Conservation (phyloP, 2,329 filamentous ascomycete genomes). For the Coniochaeta sp. region DNA sequence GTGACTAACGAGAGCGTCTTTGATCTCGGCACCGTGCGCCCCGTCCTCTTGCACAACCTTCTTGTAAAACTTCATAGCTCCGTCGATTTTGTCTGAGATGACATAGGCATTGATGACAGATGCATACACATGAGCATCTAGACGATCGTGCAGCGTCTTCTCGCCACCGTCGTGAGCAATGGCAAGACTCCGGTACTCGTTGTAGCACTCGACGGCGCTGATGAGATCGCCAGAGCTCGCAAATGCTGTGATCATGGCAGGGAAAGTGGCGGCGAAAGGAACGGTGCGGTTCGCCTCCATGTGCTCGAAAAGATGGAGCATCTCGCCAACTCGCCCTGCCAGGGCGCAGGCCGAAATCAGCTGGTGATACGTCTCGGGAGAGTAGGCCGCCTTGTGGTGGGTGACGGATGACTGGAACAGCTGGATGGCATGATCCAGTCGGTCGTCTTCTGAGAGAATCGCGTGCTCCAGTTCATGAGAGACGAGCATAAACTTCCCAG, state of each 20-base stretch:
- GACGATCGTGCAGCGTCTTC: conserved; percentile 59
- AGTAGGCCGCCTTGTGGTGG: conserved; percentile 57
- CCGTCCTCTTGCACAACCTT: conserved; percentile 63
- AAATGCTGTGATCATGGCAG: conserved; percentile 92
- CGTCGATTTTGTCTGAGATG: conserved; percentile 69
- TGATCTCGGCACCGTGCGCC: conserved; percentile 53
- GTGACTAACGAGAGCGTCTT: conserved; percentile 62
- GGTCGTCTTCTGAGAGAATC: conserved; percentile 80
- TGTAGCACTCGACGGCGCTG: conserved; percentile 90
- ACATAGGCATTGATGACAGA: conserved; percentile 88
- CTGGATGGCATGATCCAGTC: conserved; percentile 76
- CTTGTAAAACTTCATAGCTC: conserved; percentile 77
- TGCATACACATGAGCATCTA: conserved; percentile 82
- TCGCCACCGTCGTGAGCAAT: conserved; percentile 73
- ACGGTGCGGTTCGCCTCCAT: conserved; percentile 74
- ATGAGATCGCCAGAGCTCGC: conserved; percentile 72
- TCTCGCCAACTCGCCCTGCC: conserved; percentile 73
- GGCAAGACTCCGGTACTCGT: conserved; percentile 87
- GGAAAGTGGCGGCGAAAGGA: conserved; percentile 76
- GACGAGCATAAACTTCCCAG: conserved; percentile 78
- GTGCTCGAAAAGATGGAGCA: conserved; percentile 85
- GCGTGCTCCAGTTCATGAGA: conserved; percentile 84
- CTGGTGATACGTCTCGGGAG: conserved; percentile 75
- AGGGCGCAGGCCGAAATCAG: conserved; percentile 84
- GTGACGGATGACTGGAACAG: conserved; percentile 72